Evolutionary conservation across 192 early-diverging fungal species (phyloP).

Genomic region (Entomortierella lignicola): DNA sequence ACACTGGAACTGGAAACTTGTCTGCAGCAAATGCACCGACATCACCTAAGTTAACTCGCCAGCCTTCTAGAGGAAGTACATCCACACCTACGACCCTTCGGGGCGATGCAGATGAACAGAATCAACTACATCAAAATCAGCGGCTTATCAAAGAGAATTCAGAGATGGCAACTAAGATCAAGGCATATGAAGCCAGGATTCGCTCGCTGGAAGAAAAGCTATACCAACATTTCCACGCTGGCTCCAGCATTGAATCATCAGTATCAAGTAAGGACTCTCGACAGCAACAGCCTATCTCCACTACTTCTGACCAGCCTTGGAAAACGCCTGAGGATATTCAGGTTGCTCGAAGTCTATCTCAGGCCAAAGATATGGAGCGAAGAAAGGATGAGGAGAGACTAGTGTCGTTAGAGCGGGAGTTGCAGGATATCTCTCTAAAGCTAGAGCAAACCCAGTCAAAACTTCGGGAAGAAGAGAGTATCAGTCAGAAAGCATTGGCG

Average conservation of each 20-base stretch:
- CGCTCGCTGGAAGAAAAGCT: constrained; percentile 53
- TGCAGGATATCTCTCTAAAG: constrained; percentile 18
- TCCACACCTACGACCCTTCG: constrained; percentile 2
- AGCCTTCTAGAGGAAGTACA: constrained; percentile 34
- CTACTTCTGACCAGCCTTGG: constrained; percentile 31
- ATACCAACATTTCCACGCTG: constrained; percentile 51
- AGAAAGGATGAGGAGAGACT: constrained; percentile 31
- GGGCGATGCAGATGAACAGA: constrained; percentile 36
- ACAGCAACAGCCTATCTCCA: constrained; percentile 10
- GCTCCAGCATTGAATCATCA: constrained; percentile 25
- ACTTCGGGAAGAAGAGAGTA: constrained; percentile 12
- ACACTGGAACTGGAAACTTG: constrained; percentile 1
- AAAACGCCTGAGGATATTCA: constrained; percentile 36
- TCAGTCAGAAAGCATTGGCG: constrained; percentile 10
- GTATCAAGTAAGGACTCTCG: constrained; percentile 30
- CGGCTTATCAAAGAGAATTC: constrained; percentile 37
- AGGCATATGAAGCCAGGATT: constrained; percentile 58
- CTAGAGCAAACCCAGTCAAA: constrained; percentile 25
- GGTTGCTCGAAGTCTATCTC: constrained; percentile 13
- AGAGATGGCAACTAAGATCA: constrained; percentile 31
- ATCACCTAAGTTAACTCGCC: constrained; percentile 36
- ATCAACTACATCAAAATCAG: constrained; percentile 42
- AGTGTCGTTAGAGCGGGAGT: constrained; percentile 22
- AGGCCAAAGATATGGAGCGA: constrained; percentile 25
- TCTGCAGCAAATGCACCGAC: constrained; percentile 17